Evolutionary conservation across 2,329 filamentous ascomycete species (phyloP), one percentile per base, ranked within the genome.

Genomic region (Aspergillus sclerotialis): DNA sequence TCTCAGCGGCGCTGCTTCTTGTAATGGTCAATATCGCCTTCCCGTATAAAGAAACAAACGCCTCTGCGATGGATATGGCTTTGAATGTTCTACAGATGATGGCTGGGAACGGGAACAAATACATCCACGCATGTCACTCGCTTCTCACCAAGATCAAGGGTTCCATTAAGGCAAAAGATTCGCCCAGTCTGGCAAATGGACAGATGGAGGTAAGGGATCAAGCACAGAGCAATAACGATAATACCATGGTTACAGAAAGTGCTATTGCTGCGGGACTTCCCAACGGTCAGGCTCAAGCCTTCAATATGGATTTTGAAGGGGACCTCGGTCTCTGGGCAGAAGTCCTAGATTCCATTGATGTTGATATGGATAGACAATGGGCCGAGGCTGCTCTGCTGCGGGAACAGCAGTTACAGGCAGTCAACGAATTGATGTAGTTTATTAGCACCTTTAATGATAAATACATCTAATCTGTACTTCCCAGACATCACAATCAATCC

Each of bases 1-100:
- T 76, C 44, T 73, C 69, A 0, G 70, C 72, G 1, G 65, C 70
- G 7, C 64, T 76, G 7, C 62, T 75, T 2, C 62, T 76, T 4
- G 67, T 75, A 15, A 72, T 76, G 66, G 67, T 72, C 13, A 72
- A 71, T 47, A 65, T 68, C 7, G 66, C 71, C 2, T 74, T 76
- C 37, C 72, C 72, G 0, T 49, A 57, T 17, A 63, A 67, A 32
- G 46, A 61, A 5, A 49, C 55, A 14, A 70, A 68, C 44, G 56
- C 53, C 2, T 44, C 52, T 6, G 60, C 68, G 5, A 72, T 72
- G 68, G 63, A 69, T 15, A 56, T 56, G 24, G 61, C 65, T 9
- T 51, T 76, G 6, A 56, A 58, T 6, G 58, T 76, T 17, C 60
- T 76, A 4, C 58, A 57, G 6, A 55, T 58, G 19, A 75, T 76